Evolutionary conservation across 2,329 filamentous ascomycete species (phyloP).

Genomic region (Xylaria sp.): DNA sequence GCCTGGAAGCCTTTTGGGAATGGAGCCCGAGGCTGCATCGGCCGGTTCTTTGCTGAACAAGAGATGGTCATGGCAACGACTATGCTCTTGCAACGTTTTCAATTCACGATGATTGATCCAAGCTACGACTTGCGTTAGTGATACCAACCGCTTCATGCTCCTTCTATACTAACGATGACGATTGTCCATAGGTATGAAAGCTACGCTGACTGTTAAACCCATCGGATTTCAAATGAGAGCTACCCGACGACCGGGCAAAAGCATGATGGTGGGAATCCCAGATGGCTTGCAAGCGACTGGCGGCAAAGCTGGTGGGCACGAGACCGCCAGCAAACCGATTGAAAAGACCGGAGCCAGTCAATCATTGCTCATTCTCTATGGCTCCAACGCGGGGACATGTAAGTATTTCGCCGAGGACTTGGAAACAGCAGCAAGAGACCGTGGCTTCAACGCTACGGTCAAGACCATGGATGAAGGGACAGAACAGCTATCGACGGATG

Average conservation of each 20-base stretch:
- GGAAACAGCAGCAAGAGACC: conserved; percentile 58
- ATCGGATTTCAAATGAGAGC: conserved; percentile 72
- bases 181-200: conserved; percentile 53
- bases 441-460: conserved; percentile 57
- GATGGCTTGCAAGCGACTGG: not conserved
- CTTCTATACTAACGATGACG: not conserved
- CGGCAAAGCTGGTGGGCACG: conserved; percentile 9
- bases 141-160: not conserved
- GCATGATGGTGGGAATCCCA: conserved; percentile 21
- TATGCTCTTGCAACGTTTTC: conserved; percentile 76
- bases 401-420: conserved; percentile 64
- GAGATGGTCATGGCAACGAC: conserved; percentile 61
- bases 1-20: conserved; percentile 66
- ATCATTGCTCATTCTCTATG: conserved; percentile 65
- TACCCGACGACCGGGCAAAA: conserved; percentile 41
- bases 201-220: conserved; percentile 71
- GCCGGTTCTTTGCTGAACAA: conserved; percentile 65
- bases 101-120: conserved; percentile 71
- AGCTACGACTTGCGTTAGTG: conserved; percentile 61
- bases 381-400: conserved; percentile 68
- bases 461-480: conserved; percentile 62
- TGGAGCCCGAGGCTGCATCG: conserved; percentile 63
- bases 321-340: conserved; percentile 15
- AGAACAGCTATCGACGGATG: conserved; percentile 59
- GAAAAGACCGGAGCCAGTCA: conserved; percentile 50